phyloP scores from a whole-genome alignment of 2,329 filamentous ascomycete species.

The Fusarium robinianum region DNA sequence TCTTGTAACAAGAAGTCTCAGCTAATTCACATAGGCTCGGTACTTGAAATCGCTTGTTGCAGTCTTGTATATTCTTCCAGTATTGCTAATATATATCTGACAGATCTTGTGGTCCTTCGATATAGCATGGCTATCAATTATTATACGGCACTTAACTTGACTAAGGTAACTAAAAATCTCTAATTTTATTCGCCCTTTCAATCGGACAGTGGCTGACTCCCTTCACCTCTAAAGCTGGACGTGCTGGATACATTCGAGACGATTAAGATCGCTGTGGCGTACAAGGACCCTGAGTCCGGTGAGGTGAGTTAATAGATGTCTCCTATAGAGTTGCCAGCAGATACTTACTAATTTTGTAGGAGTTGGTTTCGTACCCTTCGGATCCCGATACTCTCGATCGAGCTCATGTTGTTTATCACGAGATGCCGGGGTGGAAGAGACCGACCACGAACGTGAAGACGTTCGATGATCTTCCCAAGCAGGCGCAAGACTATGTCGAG shows the following conservation, averaged over 20 bases:
- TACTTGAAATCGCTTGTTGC: no score
- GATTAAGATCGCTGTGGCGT: constrained; percentile 66
- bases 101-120: constrained; percentile 69
- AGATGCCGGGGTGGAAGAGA: constrained; percentile 68
- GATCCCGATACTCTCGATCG: constrained; percentile 48
- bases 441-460: constrained; percentile 59
- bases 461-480: constrained; percentile 59
- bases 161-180: constrained; percentile 1
- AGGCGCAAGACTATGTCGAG: constrained; percentile 63
- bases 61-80: not conserved
- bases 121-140: constrained; percentile 65
- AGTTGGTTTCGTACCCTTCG: constrained; percentile 65
- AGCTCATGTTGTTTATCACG: constrained; percentile 66
- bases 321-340: no score
- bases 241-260: constrained; percentile 73
- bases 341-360: constrained; percentile 18
- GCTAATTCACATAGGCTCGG: constrained; percentile 19
- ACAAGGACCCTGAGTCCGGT: constrained; percentile 47
- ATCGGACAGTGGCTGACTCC: no score
- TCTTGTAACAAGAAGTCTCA: not conserved
- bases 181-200: not conserved
- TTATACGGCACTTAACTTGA: constrained; percentile 56
- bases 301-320: not conserved
- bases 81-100: constrained; percentile 40
- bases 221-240: no score